phyloP scores from a whole-genome alignment of 495 filamentous ascomycete species.

The Penicillium desertorum region DNA sequence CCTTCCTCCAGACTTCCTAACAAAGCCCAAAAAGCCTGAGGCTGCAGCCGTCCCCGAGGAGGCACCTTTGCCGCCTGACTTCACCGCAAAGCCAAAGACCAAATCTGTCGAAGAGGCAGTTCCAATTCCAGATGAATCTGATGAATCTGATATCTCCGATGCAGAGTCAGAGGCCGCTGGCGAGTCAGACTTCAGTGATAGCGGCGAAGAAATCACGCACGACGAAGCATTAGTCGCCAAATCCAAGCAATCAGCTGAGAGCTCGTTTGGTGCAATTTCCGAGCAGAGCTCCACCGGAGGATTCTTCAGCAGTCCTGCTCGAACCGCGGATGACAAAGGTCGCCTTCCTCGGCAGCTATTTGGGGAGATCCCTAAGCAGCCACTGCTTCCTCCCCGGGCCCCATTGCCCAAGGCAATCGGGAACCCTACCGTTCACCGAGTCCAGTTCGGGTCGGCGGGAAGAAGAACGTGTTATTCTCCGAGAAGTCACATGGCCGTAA shows the following conservation, averaged over 20 bases:
- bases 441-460: constrained; percentile 59
- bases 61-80: constrained; percentile 63
- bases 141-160: constrained; percentile 22
- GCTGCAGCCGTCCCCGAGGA: constrained; percentile 25
- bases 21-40: constrained; percentile 10
- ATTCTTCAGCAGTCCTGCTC: constrained; percentile 41
- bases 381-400: constrained; percentile 60
- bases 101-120: constrained; percentile 25
- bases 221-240: constrained; percentile 50
- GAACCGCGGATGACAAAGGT: constrained; percentile 19
- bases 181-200: constrained; percentile 42
- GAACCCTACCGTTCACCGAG: constrained; percentile 77
- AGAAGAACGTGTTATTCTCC: constrained; percentile 41
- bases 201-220: constrained; percentile 53
- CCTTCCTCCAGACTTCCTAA: constrained; percentile 36
- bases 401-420: constrained; percentile 28
- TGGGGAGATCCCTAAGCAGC: constrained; percentile 60
- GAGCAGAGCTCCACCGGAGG: constrained; percentile 41
- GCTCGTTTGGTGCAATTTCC: constrained; percentile 58
- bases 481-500: constrained; percentile 50
- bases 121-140: constrained; percentile 33
- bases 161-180: constrained; percentile 33
- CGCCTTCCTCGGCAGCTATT: constrained; percentile 51
- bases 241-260: constrained; percentile 60
- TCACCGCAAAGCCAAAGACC: constrained; percentile 36